phyloP scores from a whole-genome alignment of 2,329 filamentous ascomycete species.

The Epichloe sylvatica region DNA sequence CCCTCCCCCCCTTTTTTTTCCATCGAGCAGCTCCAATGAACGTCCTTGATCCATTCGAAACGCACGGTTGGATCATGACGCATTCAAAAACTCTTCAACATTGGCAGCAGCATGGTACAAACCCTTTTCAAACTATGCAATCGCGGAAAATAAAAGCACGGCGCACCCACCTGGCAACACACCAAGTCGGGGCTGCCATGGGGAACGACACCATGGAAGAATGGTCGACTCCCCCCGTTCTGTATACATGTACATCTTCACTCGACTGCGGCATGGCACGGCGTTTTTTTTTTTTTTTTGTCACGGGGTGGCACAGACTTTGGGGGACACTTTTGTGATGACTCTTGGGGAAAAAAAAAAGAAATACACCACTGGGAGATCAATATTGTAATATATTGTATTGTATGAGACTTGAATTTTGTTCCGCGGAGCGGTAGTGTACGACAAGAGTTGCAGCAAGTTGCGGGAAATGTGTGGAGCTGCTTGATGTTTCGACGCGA shows the following conservation, averaged over 20 bases:
- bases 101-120: no score
- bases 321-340: constrained; percentile 8
- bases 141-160: neutral
- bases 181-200: neutral
- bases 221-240: constrained; percentile 7
- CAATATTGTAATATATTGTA: constrained; percentile 9
- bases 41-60: neutral
- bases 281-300: constrained; percentile 24
- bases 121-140: neutral
- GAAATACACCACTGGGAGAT: constrained; percentile 14
- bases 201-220: neutral
- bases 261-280: constrained; percentile 40
- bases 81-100: no score
- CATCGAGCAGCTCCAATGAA: neutral
- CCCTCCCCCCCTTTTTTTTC: no score
- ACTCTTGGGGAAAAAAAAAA: no score
- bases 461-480: no score
- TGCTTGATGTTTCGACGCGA: no score
- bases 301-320: constrained; percentile 7
- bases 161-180: neutral
- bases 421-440: neutral
- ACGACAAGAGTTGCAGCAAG: neutral
- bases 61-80: no score
- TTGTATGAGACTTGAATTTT: constrained; percentile 1
- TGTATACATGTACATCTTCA: constrained; percentile 37